Evolutionary conservation across 2,329 filamentous ascomycete genomes (phyloP), one percentile per base, ranked within the genome.

Genomic region (Dactylellina leptospora): DNA sequence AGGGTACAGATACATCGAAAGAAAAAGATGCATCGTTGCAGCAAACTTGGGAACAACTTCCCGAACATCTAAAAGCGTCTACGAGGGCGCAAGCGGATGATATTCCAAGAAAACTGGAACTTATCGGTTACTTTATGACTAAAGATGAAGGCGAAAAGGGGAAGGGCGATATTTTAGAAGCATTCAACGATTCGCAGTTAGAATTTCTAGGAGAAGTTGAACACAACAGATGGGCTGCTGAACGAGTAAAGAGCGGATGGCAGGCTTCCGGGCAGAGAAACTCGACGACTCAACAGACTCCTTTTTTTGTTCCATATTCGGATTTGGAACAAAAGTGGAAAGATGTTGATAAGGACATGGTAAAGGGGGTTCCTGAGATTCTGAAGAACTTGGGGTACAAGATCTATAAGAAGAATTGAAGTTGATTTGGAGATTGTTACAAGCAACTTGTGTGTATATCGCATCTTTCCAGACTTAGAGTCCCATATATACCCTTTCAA

Each of bases 251-350:
- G 27, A 70, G 64, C 25, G 64, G 64, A 6, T 70, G 64, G 64
- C 48, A 61, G 16, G 48, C 48, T 3, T 51, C 63, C 6, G 64
- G 33, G 4, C 20, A 55, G 42, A 38, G 64, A 23, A 42, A 70
- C 25, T 62, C 64, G 1, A 42, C 64, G 18, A 27, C 55, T 6
- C 48, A 62, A 48, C 27, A 70, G 30, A 70, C 64, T 8, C 64
- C 64, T 6, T 70, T 70, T 38, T 61, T 70, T 33, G 55, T 60
- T 16, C 64, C 64, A 3, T 70, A 70, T 13, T 28, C 56, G 13
- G 48, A 70, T 11, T 36, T 70, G 30, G 64, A 70, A 22, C 64
- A 70, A 20, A 70, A 70, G 11, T 70, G 64, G 64, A 70, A 70
- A 16, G 64, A 70, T 45, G 64, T 70, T 13, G 64, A 70, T 56